Conservation (phyloP, 139 green algal genomes). For the Monoraphidium neglectum region DNA sequence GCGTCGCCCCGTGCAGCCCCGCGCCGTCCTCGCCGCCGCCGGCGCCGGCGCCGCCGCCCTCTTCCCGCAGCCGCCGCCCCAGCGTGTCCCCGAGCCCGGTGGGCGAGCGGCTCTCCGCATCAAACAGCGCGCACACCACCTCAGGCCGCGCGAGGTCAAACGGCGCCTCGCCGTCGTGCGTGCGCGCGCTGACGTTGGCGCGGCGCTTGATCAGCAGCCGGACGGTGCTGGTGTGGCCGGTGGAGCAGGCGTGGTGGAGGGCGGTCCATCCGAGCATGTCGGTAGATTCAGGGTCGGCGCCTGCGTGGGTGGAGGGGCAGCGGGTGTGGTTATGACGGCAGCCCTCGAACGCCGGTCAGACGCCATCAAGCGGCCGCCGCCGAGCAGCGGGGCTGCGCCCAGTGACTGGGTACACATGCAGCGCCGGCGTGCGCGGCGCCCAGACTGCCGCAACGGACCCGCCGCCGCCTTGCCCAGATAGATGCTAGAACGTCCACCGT, state of each 20-base stretch:
- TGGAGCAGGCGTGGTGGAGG: slow-evolving; percentile 48
- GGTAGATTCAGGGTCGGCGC: slow-evolving; percentile 30
- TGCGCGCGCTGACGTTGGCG: slow-evolving; percentile 22
- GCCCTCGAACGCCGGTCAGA: not conserved
- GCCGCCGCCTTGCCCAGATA: too few species aligned
- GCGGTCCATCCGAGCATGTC: slow-evolving; percentile 42
- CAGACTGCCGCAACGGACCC: too few species aligned
- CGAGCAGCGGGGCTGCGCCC: not conserved
- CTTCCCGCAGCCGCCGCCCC: too few species aligned
- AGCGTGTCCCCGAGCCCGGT: not conserved
- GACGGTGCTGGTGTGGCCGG: slow-evolving; percentile 33
- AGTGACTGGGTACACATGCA: not conserved
- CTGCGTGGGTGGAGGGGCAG: not conserved
- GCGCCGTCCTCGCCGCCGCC: too few species aligned
- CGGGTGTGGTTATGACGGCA: not conserved
- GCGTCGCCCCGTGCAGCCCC: not conserved
- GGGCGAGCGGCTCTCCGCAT: not conserved
- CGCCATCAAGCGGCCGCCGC: too few species aligned
- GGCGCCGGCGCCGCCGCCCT: too few species aligned
- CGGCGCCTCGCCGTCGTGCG: slow-evolving; percentile 28
- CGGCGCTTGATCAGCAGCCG: slow-evolving; percentile 36
- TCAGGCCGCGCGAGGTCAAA: slow-evolving; percentile 34
- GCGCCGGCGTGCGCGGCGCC: too few species aligned
- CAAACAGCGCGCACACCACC: slow-evolving; percentile 1
- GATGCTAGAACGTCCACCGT: too few species aligned